These are phyloP conservation scores for Teunomyces lycoperdinae DNA, from an alignment of 805 yeast species.

Conservation along the genomic window DNA sequence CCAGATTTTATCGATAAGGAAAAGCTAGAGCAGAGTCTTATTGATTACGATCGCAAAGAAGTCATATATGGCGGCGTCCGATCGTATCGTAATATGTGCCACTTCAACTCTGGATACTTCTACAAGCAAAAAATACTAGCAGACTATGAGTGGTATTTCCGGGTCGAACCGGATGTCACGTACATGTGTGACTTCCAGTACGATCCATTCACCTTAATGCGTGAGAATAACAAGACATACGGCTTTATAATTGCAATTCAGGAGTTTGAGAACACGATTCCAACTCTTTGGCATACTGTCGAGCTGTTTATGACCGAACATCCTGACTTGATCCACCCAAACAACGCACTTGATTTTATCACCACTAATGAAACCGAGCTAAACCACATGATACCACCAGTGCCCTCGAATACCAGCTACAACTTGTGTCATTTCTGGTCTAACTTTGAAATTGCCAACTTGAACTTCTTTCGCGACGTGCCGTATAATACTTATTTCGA, in stretches of 20 bases:
- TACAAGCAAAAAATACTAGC: slow-evolving; percentile 44
- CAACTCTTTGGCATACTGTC: slow-evolving; percentile 50
- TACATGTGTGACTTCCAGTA: slow-evolving; percentile 56
- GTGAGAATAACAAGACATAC: slow-evolving; percentile 43
- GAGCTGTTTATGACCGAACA: slow-evolving; percentile 41
- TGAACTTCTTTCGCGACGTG: slow-evolving; percentile 48
- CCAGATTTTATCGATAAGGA: slow-evolving; percentile 33
- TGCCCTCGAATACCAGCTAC: slow-evolving; percentile 24
- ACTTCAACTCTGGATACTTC: slow-evolving; percentile 67
- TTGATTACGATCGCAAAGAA: slow-evolving; percentile 15
- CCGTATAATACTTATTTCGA: slow-evolving; percentile 46
- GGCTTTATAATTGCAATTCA: slow-evolving; percentile 52
- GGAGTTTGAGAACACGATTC: slow-evolving; percentile 52
- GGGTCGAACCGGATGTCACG: slow-evolving; percentile 60
- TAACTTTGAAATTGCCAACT: slow-evolving; percentile 56
- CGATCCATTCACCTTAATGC: slow-evolving; percentile 48
- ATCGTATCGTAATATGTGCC: slow-evolving; percentile 64
- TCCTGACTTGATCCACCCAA: slow-evolving; percentile 46
- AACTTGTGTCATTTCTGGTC: slow-evolving; percentile 67
- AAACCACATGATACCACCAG: slow-evolving; percentile 13
- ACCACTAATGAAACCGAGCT: slow-evolving; percentile 41
- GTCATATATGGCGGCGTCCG: slow-evolving; percentile 47
- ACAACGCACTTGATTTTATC: slow-evolving; percentile 47
- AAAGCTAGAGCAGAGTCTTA: slow-evolving; percentile 24
- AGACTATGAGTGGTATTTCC: slow-evolving; percentile 54